phyloP scores from a whole-genome alignment of 257 asterid genomes.

The Solanum etuberosum region DNA sequence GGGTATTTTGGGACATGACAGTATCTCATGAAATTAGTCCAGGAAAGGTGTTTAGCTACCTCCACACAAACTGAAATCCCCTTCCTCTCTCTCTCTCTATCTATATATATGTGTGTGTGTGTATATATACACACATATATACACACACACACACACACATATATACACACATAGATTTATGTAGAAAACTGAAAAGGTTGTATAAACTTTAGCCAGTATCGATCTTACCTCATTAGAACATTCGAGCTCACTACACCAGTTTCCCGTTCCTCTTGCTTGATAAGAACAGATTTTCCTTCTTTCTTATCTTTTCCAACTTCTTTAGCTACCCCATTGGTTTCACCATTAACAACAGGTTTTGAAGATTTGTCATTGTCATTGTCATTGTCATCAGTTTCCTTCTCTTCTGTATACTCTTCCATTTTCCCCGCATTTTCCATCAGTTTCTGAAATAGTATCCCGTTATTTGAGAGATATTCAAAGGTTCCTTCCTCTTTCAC shows the following conservation, averaged over 20 bases:
- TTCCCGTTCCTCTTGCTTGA: slow-evolving; percentile 98
- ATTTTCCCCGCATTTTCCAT: slow-evolving; percentile 99
- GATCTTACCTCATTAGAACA: slow-evolving; percentile 62
- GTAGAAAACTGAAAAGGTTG: not conserved
- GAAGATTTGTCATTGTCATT: slow-evolving; percentile 19
- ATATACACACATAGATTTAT: not conserved
- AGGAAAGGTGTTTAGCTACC: not conserved
- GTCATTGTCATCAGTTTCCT: slow-evolving; percentile 21
- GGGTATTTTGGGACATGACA: not conserved
- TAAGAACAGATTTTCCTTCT: slow-evolving; percentile 75
- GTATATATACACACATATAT: too few species aligned
- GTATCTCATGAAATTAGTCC: not conserved
- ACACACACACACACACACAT: too few species aligned
- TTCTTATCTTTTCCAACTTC: slow-evolving; percentile 39
- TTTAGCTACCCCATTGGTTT: slow-evolving; percentile 24
- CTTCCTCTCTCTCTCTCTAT: not conserved
- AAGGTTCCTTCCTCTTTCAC: slow-evolving; percentile 98
- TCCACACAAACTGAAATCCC: not conserved
- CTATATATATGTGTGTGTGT: not conserved
- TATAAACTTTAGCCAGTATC: not conserved
- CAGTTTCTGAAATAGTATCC: slow-evolving; percentile 62
- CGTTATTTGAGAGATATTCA: slow-evolving; percentile 81
- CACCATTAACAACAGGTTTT: slow-evolving; percentile 41
- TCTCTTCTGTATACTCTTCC: slow-evolving; percentile 82
- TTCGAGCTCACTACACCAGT: slow-evolving; percentile 90